Conservation (phyloP, 208 protist genomes). For the Trypanosoma vivax region DNA sequence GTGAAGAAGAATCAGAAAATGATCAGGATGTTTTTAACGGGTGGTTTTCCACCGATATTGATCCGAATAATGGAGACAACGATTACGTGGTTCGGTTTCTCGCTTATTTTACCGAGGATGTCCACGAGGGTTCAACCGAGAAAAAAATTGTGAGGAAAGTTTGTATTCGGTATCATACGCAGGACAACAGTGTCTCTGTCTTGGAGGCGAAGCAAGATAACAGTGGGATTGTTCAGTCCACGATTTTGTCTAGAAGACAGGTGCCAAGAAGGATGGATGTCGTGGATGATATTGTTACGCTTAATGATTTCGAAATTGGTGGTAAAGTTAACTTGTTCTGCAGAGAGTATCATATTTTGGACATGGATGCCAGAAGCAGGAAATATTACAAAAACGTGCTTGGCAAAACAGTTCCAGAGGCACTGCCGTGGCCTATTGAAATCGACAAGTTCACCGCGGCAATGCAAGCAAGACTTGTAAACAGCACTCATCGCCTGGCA, state of each 20-base stretch:
- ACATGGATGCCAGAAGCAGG: slow-evolving; percentile 77
- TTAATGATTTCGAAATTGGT: slow-evolving; percentile 77
- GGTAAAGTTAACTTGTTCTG: slow-evolving; percentile 60
- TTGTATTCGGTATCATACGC: slow-evolving; percentile 65
- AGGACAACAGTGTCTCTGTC: slow-evolving; percentile 79
- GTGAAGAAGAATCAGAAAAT: slow-evolving; percentile 16
- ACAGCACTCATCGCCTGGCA: slow-evolving; percentile 35
- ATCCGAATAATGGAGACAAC: slow-evolving; percentile 44
- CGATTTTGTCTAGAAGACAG: slow-evolving; percentile 69
- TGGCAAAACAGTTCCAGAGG: slow-evolving; percentile 30
- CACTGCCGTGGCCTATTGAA: slow-evolving; percentile 37
- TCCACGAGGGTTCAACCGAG: slow-evolving; percentile 50
- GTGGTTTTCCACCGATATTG: slow-evolving; percentile 63
- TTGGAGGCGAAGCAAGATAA: slow-evolving; percentile 61
- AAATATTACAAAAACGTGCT: slow-evolving; percentile 55
- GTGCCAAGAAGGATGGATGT: slow-evolving; percentile 44
- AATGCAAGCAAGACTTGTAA: slow-evolving; percentile 15
- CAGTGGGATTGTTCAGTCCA: slow-evolving; percentile 63
- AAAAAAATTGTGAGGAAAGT: slow-evolving; percentile 62
- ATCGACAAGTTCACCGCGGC: slow-evolving; percentile 29
- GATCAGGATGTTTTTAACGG: slow-evolving; percentile 48
- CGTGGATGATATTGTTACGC: slow-evolving; percentile 39
- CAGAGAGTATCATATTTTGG: slow-evolving; percentile 64
- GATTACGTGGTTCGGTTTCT: slow-evolving; percentile 74
- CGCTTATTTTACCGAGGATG: slow-evolving; percentile 69